Percentiles rank a stretch among this genome's conserved stretches.
Evolutionary conservation across 331 rosid genomes (phyloP).

Genomic region (Quercus tomentella): DNA sequence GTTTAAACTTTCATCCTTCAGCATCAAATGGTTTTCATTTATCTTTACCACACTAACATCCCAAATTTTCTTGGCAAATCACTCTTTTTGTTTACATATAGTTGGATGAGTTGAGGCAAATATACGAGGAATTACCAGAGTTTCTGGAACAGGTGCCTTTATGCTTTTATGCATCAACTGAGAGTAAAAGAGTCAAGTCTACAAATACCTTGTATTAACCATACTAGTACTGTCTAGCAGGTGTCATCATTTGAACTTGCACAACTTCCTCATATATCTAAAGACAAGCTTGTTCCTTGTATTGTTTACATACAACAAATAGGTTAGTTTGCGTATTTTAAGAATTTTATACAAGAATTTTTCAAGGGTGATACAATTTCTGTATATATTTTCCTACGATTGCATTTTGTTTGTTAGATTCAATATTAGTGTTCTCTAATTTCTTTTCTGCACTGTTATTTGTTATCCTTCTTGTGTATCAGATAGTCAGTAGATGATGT

Average conservation of each 20-base stretch:
- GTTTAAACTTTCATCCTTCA: constrained; percentile 7
- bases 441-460: not conserved
- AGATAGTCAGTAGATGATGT: not conserved
- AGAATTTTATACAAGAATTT: constrained; percentile 1
- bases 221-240: constrained; percentile 37
- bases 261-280: constrained; percentile 53
- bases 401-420: not conserved
- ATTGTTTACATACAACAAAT: constrained; percentile 88
- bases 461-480: not conserved
- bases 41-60: constrained; percentile 10
- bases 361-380: not conserved
- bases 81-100: constrained; percentile 21
- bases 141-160: constrained; percentile 73
- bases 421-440: not conserved
- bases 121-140: constrained; percentile 91
- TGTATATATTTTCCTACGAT: not conserved
- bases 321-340: constrained; percentile 45
- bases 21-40: constrained; percentile 16
- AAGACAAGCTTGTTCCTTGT: constrained; percentile 57
- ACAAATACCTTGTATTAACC: constrained; percentile 10
- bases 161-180: constrained; percentile 20
- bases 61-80: constrained; percentile 17
- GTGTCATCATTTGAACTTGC: constrained; percentile 72
- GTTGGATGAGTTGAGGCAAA: constrained; percentile 98
- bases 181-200: not conserved